Evolutionary conservation across 345 rosid genomes (phyloP), one percentile per base, ranked within the genome.

Genomic region (Moricandia arvensis): DNA sequence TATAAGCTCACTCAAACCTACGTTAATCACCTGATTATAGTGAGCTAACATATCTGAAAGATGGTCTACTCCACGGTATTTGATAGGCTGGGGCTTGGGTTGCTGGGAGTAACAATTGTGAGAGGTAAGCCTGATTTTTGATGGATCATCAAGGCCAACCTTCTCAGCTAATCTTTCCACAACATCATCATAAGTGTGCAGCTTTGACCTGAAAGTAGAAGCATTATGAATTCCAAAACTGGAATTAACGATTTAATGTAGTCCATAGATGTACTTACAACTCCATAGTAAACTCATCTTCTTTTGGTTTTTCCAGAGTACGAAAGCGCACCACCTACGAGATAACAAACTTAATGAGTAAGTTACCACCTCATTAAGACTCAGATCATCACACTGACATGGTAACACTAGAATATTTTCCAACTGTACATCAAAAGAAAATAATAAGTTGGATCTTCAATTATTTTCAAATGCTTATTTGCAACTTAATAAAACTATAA

Each of bases 91-190:
- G 34, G 99, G 98, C 85, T 95, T 95, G 61, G 99, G 98, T 82
- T 90, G 97, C 83, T 90, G 99, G 69, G 99, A 92, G 83, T 95
- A 90, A 86, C 98, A 95, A 82, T 95, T 95, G 83, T 95, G 99
- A 83, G 99, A 83, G 35, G 98, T 95, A 55, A 95, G 89, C 85
- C 99, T 88, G 61, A 95, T 81, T 85, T 89, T 92, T 47, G 94
- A 85, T 63, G 98, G 88, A 82, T 95, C 97, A 64, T 87, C 93
- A 83, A 92, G 85, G 74, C 89, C 90, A 88, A 92, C 83, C 79
- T 87, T 88, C 37, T 70, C 78, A 80, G 99, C 99, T 68, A 95
- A 89, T 80, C 87, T 86, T 79, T 86, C 93, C 68, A 87, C 98
- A 72, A 95, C 97, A 31, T 89, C 97, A 78, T 95, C 98, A 82